Evolutionary conservation across 306 rosid species (phyloP).

Genomic region (Medicago ruthenica): DNA sequence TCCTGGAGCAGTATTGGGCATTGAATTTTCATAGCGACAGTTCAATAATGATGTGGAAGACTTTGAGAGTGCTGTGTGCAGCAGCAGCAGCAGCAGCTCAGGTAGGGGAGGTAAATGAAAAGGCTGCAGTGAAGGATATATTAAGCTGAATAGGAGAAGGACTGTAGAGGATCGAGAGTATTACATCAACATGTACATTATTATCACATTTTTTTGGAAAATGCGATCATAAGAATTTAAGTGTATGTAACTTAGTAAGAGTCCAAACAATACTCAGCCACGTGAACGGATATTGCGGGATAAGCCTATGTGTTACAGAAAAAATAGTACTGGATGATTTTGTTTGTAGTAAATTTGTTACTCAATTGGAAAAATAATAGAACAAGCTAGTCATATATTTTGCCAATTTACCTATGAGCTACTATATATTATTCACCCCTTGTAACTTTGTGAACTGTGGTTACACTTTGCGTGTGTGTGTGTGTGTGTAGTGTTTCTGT

Average conservation of each 20-base stretch:
- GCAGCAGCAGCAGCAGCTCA: neutral
- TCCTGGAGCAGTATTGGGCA: slow-evolving; percentile 20
- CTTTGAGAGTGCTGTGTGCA: neutral
- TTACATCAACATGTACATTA: slow-evolving; percentile 40
- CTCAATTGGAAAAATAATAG: slow-evolving; percentile 32
- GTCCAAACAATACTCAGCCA: slow-evolving; percentile 42
- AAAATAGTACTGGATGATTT: slow-evolving; percentile 2
- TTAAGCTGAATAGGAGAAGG: slow-evolving; percentile 37
- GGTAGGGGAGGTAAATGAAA: slow-evolving; percentile 14
- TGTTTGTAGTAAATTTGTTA: slow-evolving; percentile 36
- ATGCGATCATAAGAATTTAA: slow-evolving; percentile 10
- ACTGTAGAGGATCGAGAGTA: slow-evolving; percentile 39
- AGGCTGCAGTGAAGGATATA: slow-evolving; percentile 52
- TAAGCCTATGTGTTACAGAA: slow-evolving; percentile 38
- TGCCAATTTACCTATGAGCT: neutral
- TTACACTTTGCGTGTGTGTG: slow-evolving; percentile 27
- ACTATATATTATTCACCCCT: neutral
- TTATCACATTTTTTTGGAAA: slow-evolving; percentile 43
- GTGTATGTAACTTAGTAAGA: slow-evolving; percentile 13
- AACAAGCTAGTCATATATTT: neutral
- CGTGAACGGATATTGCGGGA: slow-evolving; percentile 73
- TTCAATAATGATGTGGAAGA: slow-evolving; percentile 39
- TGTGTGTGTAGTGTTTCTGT: slow-evolving; percentile 31
- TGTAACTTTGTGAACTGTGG: slow-evolving; percentile 6
- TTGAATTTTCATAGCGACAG: slow-evolving; percentile 43